Conservation (phyloP, 1,284 basidiomycete species). For the Cryptococcus sp. region DNA sequence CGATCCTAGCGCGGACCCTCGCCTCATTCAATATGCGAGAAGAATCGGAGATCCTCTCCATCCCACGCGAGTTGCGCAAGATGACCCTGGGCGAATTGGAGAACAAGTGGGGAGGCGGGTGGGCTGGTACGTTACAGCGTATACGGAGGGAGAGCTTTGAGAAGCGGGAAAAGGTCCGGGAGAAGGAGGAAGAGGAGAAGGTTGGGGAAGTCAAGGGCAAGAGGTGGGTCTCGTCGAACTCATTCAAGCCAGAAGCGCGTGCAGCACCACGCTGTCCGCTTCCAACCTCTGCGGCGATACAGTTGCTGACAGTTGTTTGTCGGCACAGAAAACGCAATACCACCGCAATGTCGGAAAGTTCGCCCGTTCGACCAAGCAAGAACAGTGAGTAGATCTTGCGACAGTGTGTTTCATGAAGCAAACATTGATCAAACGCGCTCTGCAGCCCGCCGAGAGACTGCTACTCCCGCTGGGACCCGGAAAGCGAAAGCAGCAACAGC, state of each 20-base stretch:
- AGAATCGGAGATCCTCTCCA: conserved; percentile 49
- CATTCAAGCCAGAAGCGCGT: neutral
- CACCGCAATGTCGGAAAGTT: conserved; percentile 8
- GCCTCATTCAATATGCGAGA: conserved; percentile 24
- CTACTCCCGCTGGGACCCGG: conserved; percentile 6
- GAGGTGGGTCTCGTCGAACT: conserved; percentile 28
- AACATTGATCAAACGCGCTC: neutral
- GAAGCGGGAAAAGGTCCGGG: conserved; percentile 31
- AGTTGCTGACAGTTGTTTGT: conserved; percentile 1
- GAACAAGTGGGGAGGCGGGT: conserved; percentile 48
- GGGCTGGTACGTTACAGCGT: conserved; percentile 41
- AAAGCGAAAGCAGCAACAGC: conserved; percentile 2
- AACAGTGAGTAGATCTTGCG: conserved; percentile 21
- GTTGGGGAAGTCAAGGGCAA: conserved; percentile 38
- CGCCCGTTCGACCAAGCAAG: conserved; percentile 21
- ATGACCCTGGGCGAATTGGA: conserved; percentile 51
- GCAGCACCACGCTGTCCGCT: neutral
- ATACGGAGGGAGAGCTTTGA: conserved; percentile 40
- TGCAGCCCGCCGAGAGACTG: conserved; percentile 18
- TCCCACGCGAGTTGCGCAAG: conserved; percentile 45
- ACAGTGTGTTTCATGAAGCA: neutral
- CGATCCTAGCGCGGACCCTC: conserved; percentile 3
- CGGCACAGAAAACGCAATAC: conserved; percentile 21
- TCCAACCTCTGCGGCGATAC: neutral
- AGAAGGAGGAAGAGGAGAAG: conserved; percentile 28